Evolutionary conservation across 1,284 basidiomycete species (phyloP).

Genomic region (Puccinia novopanici): DNA sequence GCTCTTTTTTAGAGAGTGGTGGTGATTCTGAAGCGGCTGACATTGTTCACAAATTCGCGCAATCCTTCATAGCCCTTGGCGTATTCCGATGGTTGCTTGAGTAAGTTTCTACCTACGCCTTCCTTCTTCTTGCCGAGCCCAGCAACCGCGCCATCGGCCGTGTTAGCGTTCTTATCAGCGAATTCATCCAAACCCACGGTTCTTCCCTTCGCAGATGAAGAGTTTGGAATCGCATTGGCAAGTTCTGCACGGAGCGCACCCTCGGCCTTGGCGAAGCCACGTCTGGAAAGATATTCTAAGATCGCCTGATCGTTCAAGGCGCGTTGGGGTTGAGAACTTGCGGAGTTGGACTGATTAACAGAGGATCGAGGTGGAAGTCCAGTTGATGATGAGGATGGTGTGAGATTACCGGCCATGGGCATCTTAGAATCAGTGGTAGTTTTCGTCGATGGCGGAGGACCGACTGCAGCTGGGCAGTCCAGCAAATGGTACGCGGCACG

Average conservation of each 20-base stretch:
- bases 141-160: conserved; percentile 16
- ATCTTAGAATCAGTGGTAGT: conserved; percentile 33
- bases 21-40: conserved; percentile 58
- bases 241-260: conserved; percentile 72
- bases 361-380: conserved; percentile 22
- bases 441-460: conserved; percentile 9
- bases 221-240: conserved; percentile 58
- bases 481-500: neutral
- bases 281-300: conserved; percentile 77
- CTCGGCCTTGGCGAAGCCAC: conserved; percentile 77
- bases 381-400: conserved; percentile 14
- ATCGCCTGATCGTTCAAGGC: conserved; percentile 64
- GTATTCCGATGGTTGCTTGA: conserved; percentile 51
- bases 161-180: conserved; percentile 54
- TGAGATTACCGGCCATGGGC: neutral
- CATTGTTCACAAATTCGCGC: conserved; percentile 53
- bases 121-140: conserved; percentile 44
- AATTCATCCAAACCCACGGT: conserved; percentile 59
- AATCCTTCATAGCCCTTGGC: conserved; percentile 52
- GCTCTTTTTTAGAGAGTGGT: conserved; percentile 62
- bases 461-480: neutral
- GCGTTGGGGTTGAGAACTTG: neutral
- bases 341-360: neutral
- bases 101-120: conserved; percentile 42
- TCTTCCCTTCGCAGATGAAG: conserved; percentile 54